Evolutionary conservation across 164 flowering plant genomes (phyloP), one percentile per base, ranked within the genome.

Genomic region (Cinnamomum chago): DNA sequence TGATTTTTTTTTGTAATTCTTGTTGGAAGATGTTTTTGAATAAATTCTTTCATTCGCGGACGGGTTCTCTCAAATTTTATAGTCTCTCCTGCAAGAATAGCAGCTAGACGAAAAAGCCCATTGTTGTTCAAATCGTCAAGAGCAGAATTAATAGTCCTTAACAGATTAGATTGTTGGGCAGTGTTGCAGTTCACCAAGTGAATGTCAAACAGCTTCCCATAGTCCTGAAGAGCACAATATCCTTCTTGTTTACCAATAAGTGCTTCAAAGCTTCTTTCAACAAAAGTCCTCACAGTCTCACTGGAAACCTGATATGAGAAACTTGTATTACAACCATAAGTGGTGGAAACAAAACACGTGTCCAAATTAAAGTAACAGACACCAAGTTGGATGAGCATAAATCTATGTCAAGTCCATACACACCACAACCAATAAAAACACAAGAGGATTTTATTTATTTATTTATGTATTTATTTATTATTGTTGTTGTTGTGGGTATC

Each of bases 91-190:
- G 87, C 74, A 33, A 87, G 74, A 18, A 83, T 71, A 74, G 47
- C 78, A 25, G 90, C 85, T 62, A 94, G 50, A 77, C 52, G 80
- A 81, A 73, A 84, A 58, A 94, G 90, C 24, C 92, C 93, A 66
- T 75, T 81, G 72, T 79, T 86, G 65, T 81, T 88, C 82, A 93
- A 76, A 69, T 82, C 75, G 70, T 93, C 85, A 66, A 92, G 83
- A 50, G 76, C 58, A 25, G 86, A 79, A 15, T 58, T 73, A 70
- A 88, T 60, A 40, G 58, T 20, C 75, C 62, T 70, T 14, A 35
- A 25, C 11, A 79, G 47, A 50, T 71, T 67, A 5, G 71, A 74
- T 33, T 51, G 64, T 13, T 22, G 40, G 52, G 28, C 35, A 51
- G n/a, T 18, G 24, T 18, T 30, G 14, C 2, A 12, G 35, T 40